These are phyloP conservation scores for Pterocarpus macrocarpus DNA, from an alignment of 306 rosid species.

Conservation along the genomic window DNA sequence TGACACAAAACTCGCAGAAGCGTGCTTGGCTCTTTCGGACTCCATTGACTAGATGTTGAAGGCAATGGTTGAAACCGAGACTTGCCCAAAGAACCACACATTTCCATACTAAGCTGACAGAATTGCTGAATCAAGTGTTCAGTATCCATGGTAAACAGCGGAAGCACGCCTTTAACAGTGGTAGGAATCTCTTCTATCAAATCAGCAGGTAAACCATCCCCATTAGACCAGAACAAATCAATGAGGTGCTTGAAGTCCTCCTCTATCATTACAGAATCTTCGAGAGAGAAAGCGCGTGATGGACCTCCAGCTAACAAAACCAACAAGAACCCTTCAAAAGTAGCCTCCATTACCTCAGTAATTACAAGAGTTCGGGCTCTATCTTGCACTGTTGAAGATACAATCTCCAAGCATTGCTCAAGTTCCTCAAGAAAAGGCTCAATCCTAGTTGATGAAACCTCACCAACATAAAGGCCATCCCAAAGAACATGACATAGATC, in stretches of 20 bases:
- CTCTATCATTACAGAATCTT: slow-evolving; percentile 67
- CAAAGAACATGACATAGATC: slow-evolving; percentile 71
- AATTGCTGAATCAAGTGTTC: slow-evolving; percentile 66
- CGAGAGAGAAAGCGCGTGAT: slow-evolving; percentile 67
- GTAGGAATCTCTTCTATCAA: slow-evolving; percentile 61
- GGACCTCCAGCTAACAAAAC: slow-evolving; percentile 91
- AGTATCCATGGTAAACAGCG: slow-evolving; percentile 58
- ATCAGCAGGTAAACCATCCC: slow-evolving; percentile 80
- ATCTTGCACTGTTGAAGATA: slow-evolving; percentile 77
- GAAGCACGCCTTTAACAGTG: slow-evolving; percentile 59
- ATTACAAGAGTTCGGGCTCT: slow-evolving; percentile 72
- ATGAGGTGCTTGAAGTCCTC: slow-evolving; percentile 77
- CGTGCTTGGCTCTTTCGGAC: slow-evolving; percentile 81
- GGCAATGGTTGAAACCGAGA: slow-evolving; percentile 75
- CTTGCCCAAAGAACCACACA: slow-evolving; percentile 59
- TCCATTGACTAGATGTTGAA: slow-evolving; percentile 72
- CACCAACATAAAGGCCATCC: slow-evolving; percentile 75
- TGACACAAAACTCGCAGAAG: slow-evolving; percentile 74
- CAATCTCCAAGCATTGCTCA: slow-evolving; percentile 71
- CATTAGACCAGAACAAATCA: slow-evolving; percentile 87
- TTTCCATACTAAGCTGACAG: slow-evolving; percentile 50
- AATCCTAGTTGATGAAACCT: slow-evolving; percentile 69
- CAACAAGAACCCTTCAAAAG: slow-evolving; percentile 79
- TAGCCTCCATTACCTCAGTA: slow-evolving; percentile 75
- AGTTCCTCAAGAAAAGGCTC: slow-evolving; percentile 82